These are phyloP conservation scores for Ogataea salicorniae DNA, from an alignment of 805 yeast species.

Conservation along the genomic window DNA sequence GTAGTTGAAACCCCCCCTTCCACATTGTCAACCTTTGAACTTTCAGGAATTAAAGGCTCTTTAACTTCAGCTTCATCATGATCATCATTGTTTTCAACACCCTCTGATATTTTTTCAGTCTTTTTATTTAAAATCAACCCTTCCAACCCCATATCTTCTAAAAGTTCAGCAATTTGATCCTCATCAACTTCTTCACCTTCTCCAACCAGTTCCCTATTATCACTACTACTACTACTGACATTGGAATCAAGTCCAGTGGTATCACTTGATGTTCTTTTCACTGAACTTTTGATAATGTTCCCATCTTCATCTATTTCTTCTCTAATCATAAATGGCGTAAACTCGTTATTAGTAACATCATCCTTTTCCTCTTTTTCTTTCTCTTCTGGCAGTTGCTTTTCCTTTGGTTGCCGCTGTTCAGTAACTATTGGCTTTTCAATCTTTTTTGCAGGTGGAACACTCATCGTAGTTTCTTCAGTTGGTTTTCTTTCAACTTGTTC, in stretches of 20 bases:
- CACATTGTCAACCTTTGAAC: background rate
- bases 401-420: background rate
- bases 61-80: too few relatives aligned
- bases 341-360: constrained; percentile 8
- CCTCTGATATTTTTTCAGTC: too few relatives aligned
- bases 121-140: background rate
- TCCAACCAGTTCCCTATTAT: background rate
- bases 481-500: constrained; percentile 1
- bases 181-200: constrained; percentile 20
- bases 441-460: background rate
- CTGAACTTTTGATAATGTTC: constrained; percentile 38
- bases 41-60: too few relatives aligned
- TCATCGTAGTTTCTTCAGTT: background rate
- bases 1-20: constrained; percentile 1
- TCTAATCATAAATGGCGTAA: constrained; percentile 55
- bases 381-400: background rate
- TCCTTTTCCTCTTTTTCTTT: background rate
- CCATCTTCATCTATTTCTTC: constrained; percentile 82
- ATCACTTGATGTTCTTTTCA: background rate
- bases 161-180: constrained; percentile 28
- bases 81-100: too few relatives aligned
- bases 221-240: too few relatives aligned
- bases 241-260: too few relatives aligned
- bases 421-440: background rate
- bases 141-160: constrained; percentile 32